Conservation (phyloP, 306 rosid species). For the Cucumis cinereus region DNA sequence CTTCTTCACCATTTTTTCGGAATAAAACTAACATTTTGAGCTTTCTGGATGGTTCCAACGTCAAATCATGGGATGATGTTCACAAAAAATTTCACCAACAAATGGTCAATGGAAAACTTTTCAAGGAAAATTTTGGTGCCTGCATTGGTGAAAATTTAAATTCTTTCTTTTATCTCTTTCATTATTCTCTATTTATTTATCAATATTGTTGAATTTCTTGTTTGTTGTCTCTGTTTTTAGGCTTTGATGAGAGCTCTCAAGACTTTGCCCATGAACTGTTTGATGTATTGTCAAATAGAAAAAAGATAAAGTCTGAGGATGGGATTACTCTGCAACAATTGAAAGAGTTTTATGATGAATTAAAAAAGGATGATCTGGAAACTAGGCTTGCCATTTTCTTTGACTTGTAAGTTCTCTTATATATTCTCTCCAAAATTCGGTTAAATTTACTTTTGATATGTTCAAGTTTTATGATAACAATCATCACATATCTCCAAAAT, state of each 20-base stretch:
- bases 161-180: background rate
- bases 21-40: constrained; percentile 33
- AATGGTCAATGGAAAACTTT: constrained; percentile 31
- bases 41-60: constrained; percentile 51
- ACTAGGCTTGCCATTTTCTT: constrained; percentile 54
- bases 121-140: constrained; percentile 58
- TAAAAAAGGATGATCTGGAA: constrained; percentile 33
- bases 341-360: constrained; percentile 40
- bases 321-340: constrained; percentile 25
- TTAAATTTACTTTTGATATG: too few relatives aligned
- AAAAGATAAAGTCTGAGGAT: constrained; percentile 9
- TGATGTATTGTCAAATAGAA: constrained; percentile 37
- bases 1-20: background rate
- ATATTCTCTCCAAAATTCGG: background rate
- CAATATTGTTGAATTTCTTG: background rate
- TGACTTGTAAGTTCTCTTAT: constrained; percentile 32
- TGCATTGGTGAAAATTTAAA: constrained; percentile 49
- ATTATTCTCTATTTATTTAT: background rate
- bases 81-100: constrained; percentile 33
- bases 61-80: constrained; percentile 52
- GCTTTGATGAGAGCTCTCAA: constrained; percentile 41
- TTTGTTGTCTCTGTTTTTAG: constrained; percentile 9
- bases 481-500: too few relatives aligned
- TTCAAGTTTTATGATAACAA: too few relatives aligned
- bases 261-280: constrained; percentile 47